These are phyloP conservation scores for Elaeagnus macrophylla DNA, from an alignment of 306 rosid species.

Conservation along the genomic window DNA sequence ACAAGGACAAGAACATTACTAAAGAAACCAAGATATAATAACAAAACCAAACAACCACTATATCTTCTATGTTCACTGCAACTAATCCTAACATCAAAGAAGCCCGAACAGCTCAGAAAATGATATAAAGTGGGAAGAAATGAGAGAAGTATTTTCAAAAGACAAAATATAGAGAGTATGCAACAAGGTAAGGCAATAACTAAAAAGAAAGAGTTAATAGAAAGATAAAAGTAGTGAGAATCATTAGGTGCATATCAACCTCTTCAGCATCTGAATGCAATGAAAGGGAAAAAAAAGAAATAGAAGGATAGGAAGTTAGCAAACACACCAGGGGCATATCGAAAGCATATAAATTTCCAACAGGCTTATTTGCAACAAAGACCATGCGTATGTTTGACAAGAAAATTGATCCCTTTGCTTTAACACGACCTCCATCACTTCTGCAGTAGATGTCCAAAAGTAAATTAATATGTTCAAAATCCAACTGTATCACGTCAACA, in stretches of 20 bases:
- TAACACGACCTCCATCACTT: slow-evolving; percentile 49
- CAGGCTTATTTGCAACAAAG: slow-evolving; percentile 61
- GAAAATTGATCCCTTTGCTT: slow-evolving; percentile 77
- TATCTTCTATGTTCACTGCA: neutral
- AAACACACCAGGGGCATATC: slow-evolving; percentile 90
- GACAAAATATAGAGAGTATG: neutral
- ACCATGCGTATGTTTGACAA: slow-evolving; percentile 88
- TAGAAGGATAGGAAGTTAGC: neutral
- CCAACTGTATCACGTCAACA: neutral
- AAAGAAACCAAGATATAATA: neutral
- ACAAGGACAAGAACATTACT: neutral
- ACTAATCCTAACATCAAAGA: neutral
- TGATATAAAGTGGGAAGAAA: neutral
- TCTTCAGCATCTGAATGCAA: neutral
- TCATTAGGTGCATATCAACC: neutral
- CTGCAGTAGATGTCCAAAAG: slow-evolving; percentile 19
- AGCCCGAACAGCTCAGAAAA: neutral
- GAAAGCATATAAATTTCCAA: slow-evolving; percentile 52
- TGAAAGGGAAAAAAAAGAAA: neutral
- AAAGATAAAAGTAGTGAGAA: neutral
- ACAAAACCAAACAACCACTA: neutral
- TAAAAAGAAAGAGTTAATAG: neutral
- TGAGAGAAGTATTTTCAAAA: neutral
- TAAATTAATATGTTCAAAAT: neutral
- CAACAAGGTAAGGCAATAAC: neutral